Base-by-base conservation (phyloP, 75 land plant genomes). In the Adiantum capillusveneris region DNA sequence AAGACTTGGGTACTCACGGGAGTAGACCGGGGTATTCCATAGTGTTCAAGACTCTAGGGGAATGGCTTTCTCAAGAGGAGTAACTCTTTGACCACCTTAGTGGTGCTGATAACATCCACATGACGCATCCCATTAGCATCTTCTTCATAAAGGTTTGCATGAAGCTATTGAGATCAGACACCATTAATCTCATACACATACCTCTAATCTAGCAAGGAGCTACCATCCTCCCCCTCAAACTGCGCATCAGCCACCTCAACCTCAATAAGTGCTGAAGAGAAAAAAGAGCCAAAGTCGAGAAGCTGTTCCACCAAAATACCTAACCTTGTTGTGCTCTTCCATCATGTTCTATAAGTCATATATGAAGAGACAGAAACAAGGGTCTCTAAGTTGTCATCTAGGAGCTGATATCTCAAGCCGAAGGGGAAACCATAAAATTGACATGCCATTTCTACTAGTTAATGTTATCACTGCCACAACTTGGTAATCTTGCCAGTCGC, bases 151-250 rank as follows among this genome's bases (percentile, higher is more conserved):
- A 43, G 68, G 31, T 60, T 66, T 29, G 58, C 52, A 1, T 71
- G 60, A 14, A 44, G 45, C 27, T 53, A 6, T 36, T 64, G 88
- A 52, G 65, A 29, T 14, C n/a, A n/a, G n/a, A 69, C 44, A 7
- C 82, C 85, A 63, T 80, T 85, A 25, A 94, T 65, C 16, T 96
- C 98, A 65, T 94, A 85, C 7, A 94, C 90, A 63, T 94, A 94
- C 58, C 86, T 70, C 70, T 84, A 79, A 68, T 90, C 96, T 2
- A 69, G 42, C 43, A 77, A 81, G 65, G 79, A 73, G 27, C 71
- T 78, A 61, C 80, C 82, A n/a, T 55, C 70, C 25, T 46, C 50
- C 6, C 22, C 22, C 14, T 79, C 28, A 56, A 76, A 11, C 34
- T 37, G 28, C 70, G 63, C 28, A 39, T 54, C 65, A 11, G 45